Conservation (phyloP, 441 rosid species). For the Dalechampia spathulata region DNA sequence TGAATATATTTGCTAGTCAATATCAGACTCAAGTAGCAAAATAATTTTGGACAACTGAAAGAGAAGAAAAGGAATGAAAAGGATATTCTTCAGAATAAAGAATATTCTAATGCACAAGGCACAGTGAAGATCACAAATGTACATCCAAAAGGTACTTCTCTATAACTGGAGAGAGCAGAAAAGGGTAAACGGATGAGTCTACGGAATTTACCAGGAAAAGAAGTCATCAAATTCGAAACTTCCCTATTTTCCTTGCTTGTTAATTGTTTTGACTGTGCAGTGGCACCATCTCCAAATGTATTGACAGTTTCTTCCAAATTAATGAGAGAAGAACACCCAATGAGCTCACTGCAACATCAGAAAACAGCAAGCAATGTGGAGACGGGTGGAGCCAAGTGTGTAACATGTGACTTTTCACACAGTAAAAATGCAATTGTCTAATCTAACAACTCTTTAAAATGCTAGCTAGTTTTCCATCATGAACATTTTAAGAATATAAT, state of each 20-base stretch:
- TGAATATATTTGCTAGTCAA: not conserved
- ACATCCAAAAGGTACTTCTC: not conserved
- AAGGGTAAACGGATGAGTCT: slow-evolving; percentile 3
- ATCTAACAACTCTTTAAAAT: not conserved
- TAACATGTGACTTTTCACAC: no score
- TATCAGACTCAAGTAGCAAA: not conserved
- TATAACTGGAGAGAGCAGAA: not conserved
- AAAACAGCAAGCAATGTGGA: not conserved
- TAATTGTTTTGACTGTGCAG: slow-evolving; percentile 20
- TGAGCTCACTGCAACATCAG: slow-evolving; percentile 19
- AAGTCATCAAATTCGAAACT: slow-evolving; percentile 15
- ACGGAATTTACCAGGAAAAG: slow-evolving; percentile 32
- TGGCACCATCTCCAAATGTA: slow-evolving; percentile 19
- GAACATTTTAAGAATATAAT: not conserved
- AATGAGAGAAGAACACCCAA: slow-evolving; percentile 17
- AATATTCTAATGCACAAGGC: not conserved
- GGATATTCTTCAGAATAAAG: not conserved
- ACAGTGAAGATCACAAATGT: no score
- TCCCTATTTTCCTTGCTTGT: slow-evolving; percentile 24
- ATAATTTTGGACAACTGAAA: not conserved
- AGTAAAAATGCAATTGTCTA: not conserved
- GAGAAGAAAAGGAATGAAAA: not conserved
- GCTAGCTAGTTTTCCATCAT: not conserved
- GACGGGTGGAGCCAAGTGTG: not conserved
- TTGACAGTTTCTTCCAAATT: slow-evolving; percentile 21